Base-by-base conservation (phyloP, 1,139 yeast species). In the Suhomyces chickasaworum region DNA sequence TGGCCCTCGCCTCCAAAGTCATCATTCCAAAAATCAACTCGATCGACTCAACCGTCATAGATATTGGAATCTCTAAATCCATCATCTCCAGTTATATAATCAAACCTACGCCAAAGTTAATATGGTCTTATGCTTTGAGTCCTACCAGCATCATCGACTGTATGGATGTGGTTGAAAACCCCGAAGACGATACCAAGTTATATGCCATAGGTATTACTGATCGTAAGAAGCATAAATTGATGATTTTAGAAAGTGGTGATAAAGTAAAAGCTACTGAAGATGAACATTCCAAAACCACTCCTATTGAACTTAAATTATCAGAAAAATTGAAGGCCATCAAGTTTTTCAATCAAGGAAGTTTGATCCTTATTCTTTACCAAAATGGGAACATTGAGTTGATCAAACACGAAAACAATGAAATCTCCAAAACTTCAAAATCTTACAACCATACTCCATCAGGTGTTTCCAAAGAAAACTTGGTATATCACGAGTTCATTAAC, bases 101-200 rank as follows among this genome's bases (percentile, higher is more conserved):
- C 44, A 82, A 81, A 56, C 97, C 97, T 31, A 82, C 95, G 10
- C 96, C 96, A 12, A 86, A 82, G 58, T 69, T 88, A 55, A 69
- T 82, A 37, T 86, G 93, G 86, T 82, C 89, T 0, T 77, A 80
- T 58, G 81, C 93, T 4, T 72, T 87, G 34, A 78, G 89, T 4
- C 93, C 93, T 4, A 74, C 78, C 10, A 73, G 81, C 22, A 53
- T 67, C 0, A 77, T 85, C 18, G 71, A 71, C 48, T 69, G 75
- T 49, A 64, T 76, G 65, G 78, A 68, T 46, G 73, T 73, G 25
- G 55, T 55, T 35, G 70, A 64, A 35, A 57, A 59, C 8, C 49
- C 49, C 32, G 41, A 51, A 35, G 52, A 52, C 8, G 51, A 50
- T 16, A 44, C 48, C 39, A 63, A 64, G 45, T 54, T 67, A 31